Base-by-base conservation (phyloP, 768 basidiomycete genomes). In the Lepiota venenata region DNA sequence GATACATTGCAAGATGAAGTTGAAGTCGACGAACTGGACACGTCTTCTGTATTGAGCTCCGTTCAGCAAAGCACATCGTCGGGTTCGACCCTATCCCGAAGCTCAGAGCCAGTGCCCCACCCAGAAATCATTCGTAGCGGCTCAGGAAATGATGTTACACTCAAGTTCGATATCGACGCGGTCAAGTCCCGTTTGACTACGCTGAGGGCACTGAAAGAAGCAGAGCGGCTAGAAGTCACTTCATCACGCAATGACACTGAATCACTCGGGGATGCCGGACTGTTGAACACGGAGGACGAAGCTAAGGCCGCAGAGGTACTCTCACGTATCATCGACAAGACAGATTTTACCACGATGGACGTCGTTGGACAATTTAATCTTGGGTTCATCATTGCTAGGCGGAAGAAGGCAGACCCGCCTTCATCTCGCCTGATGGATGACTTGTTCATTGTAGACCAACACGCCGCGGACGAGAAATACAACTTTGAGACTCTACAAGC, bases 391-490 rank as follows among this genome's bases (percentile, higher is more conserved):
- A 80, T 99, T 54, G 81, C 83, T 2, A 82, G 95, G 5, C 79
- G 88, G 60, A 73, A 74, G 53, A 74, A 74, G 57, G 46, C 35
- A 0, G 47, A 52, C 47, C 25, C 12, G 1, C 12, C 18, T 3
- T 18, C 40, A 16, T 10, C 11, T 32, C 32, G 25, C 20, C 56
- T 37, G 11, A 74, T 83, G 71, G 95, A 98, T 64, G 96, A 99
- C 63, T 73, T 99, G 39, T 98, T 98, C 71, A 93, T 99, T 58
- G 81, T 98, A 15, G 96, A 98, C 63, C 96, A 98, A 65, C 96
- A 98, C 68, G 96, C 96, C 4, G 87, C 92, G 4, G 97, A 99
- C 69, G 97, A 98, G 70, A 98, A 98, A 73, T 98, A 91, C 71
- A 98, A 98, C 66, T 98, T 98, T 65, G 97, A 98, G 75, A 89